Evolutionary conservation across 768 basidiomycete species (phyloP), one percentile per base, ranked within the genome.

Genomic region (Cytidiella melzeri): DNA sequence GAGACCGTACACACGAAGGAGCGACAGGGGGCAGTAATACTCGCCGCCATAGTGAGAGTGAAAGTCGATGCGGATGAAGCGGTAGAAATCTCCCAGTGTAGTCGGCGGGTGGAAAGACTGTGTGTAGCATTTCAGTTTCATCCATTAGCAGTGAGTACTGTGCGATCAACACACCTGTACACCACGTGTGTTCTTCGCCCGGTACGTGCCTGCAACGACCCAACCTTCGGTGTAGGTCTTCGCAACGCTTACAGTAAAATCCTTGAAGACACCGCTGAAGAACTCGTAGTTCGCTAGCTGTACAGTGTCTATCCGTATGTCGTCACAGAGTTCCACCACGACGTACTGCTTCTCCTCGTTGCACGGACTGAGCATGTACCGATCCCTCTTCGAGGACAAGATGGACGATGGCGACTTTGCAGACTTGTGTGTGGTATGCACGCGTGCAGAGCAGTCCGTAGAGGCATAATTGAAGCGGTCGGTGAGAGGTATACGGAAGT

Each of bases 261-360:
- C 91, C 67, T 88, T 87, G 72, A 98, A 94, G 12, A 96, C 88
- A 1, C 94, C 93, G 55, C 87, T 91, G 69, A 97, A 99, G 71
- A 97, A 98, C 70, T 99, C 95, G 62, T 90, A 96, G 62, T 97
- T 95, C 51, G 93, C 94, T 15, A 99, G 71, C 64, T 97, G 93
- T 40, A 98, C 84, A 0, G 92, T 95, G 64, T 98, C 95, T 59
- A 98, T 93, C 40, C 91, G 73, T 54, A 99, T 92, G 64, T 98
- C 96, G 56, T 98, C 95, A 69, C 96, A 99, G 13, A 98, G 80
- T 66, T 99, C 96, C 40, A 98, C 85, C 27, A 96, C 83, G 27
- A 98, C 86, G 67, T 84, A 97, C 56, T 88, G 83, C 4, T 69
- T 63, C 53, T 64, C 44, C 48, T 78, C 79, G 10, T 73, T 69